These are phyloP conservation scores for Fusarium napiforme DNA, from an alignment of 2,329 filamentous ascomycete species.

Conservation along the genomic window DNA sequence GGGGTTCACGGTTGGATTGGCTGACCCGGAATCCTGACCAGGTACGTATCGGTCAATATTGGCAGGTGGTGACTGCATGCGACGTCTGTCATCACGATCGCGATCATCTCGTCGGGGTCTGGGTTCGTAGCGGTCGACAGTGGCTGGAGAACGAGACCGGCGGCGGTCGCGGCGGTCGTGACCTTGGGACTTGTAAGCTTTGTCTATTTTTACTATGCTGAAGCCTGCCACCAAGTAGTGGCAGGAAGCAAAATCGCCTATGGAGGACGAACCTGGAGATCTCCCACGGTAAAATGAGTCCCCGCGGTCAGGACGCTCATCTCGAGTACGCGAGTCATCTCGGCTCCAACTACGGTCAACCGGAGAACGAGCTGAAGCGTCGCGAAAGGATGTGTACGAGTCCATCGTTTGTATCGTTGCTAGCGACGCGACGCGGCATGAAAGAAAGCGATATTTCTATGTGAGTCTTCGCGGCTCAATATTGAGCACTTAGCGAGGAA, in stretches of 20 bases:
- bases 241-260: not conserved
- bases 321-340: conserved; percentile 63
- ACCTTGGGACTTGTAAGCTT: conserved; percentile 51
- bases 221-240: not conserved
- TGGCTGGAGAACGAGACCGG: conserved; percentile 75
- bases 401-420: conserved; percentile 57
- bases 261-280: conserved; percentile 72
- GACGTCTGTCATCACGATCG: conserved; percentile 70
- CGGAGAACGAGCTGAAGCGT: conserved; percentile 63
- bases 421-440: conserved; percentile 32
- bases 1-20: conserved; percentile 66
- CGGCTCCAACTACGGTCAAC: conserved; percentile 64
- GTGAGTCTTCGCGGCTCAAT: conserved; percentile 1
- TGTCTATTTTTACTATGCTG: not conserved
- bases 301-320: conserved; percentile 57
- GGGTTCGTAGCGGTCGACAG: conserved; percentile 82
- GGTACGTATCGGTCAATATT: conserved; percentile 89
- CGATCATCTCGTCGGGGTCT: conserved; percentile 75
- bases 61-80: conserved; percentile 70
- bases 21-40: conserved; percentile 68
- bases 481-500: conserved; percentile 41
- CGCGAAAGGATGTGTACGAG: conserved; percentile 65
- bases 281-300: conserved; percentile 74
- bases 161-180: conserved; percentile 70
- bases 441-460: conserved; percentile 14